Evolutionary conservation across 129 eudicot species (phyloP), one percentile per base, ranked within the genome.

Genomic region (Apium graveolens): DNA sequence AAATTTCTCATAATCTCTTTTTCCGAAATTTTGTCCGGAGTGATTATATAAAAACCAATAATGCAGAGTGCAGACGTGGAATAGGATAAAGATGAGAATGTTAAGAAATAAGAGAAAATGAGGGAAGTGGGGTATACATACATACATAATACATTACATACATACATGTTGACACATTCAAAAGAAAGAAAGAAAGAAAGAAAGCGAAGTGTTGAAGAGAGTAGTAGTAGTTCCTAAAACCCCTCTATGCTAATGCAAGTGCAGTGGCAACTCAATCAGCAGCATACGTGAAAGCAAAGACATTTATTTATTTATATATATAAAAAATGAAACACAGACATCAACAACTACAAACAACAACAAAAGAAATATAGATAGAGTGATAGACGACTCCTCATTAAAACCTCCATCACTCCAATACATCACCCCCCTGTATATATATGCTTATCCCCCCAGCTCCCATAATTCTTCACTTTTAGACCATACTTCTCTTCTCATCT

Each of bases 281-380:
- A 70, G 53, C 51, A 72, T n/a, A 72, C 76, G 53, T 72, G 76
- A 41, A 72, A 72, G 76, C 76, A 72, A 72, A 72, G 76, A 38
- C 18, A 71, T 29, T 6, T 0, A n/a, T n/a, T n/a, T n/a, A n/a
- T n/a, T n/a, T n/a, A n/a, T n/a, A n/a, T n/a, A n/a, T n/a, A n/a
- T n/a, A n/a, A 71, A 24, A 43, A 38, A 6, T 4, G n/a, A 51
- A 20, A 53, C 62, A 53, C 60, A 51, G 21, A 55, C 13, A 55
- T 24, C 65, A 1, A 18, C 65, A 1, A 18, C 46, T 10, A 43
- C 46, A 43, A 42, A 42, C 12, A 38, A 12, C 49, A 45, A 45
- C 17, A 45, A 44, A 1, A 44, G 21, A 1, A 13, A 39, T 16
- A 32, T 34, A 69, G 74, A 69, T 1, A 34, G 13, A 34, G 35